Evolutionary conservation across 2,329 filamentous ascomycete species (phyloP), one percentile per base, ranked within the genome.

Genomic region (Periglandula ipomoeae): DNA sequence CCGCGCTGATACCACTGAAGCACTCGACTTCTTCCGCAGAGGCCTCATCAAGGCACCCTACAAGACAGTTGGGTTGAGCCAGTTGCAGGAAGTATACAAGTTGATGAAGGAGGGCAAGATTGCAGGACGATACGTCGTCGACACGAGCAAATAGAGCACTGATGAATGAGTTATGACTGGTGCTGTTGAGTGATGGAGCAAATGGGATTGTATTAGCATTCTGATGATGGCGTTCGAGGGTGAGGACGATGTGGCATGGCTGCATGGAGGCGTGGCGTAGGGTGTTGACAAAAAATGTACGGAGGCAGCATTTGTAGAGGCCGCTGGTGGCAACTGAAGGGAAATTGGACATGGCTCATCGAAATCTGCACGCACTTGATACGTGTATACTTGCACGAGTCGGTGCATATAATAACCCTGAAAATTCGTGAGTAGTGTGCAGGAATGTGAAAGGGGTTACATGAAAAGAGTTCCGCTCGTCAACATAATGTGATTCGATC

Each of bases 41-140:
- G 91, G 91, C 15, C 70, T 94, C 55, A 90, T 97, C 76, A 85
- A 88, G 63, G 82, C 83, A 5, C 91, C 91, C 7, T 93, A 78
- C 79, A 94, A 95, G 83, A 79, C 80, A 7, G 82, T 89, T 47
- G 88, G 89, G 13, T 74, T 96, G 52, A 85, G 82, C 60, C 77
- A 96, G 68, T 74, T 97, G 55, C 79, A 84, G 55, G 76, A 80
- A 48, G 85, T 95, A n/a, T 95, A 85, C 65, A 77, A 89, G 44
- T 65, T 89, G 59, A 86, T 87, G 83, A 62, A 78, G 53, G 71
- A 79, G 59, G 81, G 81, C 58, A 78, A 82, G 68, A 82, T 91
- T 64, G 82, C 79, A n/a, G 87, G 87, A 50, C 78, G 87, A 57
- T 89, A 88, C 61, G 86, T 91, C 51, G 74, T 91, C 52, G 87